Evolutionary conservation across 352 stramenopile genomes (phyloP), one percentile per base, ranked within the genome.

Genomic region (Pythium volutum): DNA sequence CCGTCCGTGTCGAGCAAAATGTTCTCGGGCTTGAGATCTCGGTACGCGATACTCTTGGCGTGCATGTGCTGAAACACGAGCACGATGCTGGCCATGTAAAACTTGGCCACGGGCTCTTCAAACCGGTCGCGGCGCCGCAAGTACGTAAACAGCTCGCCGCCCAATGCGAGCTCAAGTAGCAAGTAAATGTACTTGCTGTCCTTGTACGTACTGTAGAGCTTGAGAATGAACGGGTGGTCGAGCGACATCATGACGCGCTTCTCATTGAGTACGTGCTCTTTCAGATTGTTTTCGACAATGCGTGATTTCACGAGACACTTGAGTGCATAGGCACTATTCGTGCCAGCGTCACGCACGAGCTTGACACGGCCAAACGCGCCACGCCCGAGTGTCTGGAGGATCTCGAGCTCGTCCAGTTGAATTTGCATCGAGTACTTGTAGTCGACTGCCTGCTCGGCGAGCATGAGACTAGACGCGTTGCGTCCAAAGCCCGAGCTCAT

Each of bases 81-180:
- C 14, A 96, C 81, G 36, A 98, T 89, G 64, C 92, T 91, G 12
- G 83, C 83, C 34, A 95, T 87, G 71, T 95, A 97, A 60, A 97
- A 97, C 41, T 79, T 77, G 12, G 82, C 84, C 4, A 93, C 56
- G 2, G 79, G 73, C 29, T 93, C 83, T 25, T 90, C 76, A 52
- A 97, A 89, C 7, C 84, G 73, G 34, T 91, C 81, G 36, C 60
- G 70, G 9, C 82, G 76, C 8, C 88, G 74, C 57, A 98, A 66
- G 58, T 97, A 94, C 42, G 89, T 97, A 75, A 97, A 98, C 8
- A 98, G 78, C 66, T 98, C 93, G 7, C 92, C 93, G 10, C 92
- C 93, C 18, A 93, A 66, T 6, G 96, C 89, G 16, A 96, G 87
- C 52, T 98, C 93, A n/a, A 98, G 78, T 0, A 98, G 70, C 60